Percentiles rank a stretch among this genome's conserved stretches.
phyloP scores from a whole-genome alignment of 208 protist species.

The Trypanosoma brucei region DNA sequence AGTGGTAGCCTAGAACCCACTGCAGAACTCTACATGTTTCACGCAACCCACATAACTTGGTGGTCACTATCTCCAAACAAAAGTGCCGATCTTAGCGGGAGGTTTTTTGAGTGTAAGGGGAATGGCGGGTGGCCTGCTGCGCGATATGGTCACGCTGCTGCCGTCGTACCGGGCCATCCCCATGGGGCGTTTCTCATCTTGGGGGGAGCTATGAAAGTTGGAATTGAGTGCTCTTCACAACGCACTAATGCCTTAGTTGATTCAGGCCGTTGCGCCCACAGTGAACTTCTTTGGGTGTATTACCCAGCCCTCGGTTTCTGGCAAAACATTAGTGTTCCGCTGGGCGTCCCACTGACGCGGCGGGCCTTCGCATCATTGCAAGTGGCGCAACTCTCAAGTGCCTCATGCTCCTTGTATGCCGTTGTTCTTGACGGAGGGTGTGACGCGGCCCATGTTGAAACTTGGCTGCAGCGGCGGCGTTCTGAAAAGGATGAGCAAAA shows the following conservation, averaged over 20 bases:
- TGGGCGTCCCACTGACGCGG: constrained; percentile 20
- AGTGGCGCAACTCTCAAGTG: constrained; percentile 9
- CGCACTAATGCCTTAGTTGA: constrained; percentile 4
- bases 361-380: constrained; percentile 39
- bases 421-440: constrained; percentile 15
- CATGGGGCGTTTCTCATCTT: constrained; percentile 19
- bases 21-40: constrained; percentile 35
- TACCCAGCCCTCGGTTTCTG: constrained; percentile 28
- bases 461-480: neutral
- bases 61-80: constrained; percentile 9
- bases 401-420: constrained; percentile 3
- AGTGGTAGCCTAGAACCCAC: constrained; percentile 18
- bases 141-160: constrained; percentile 47
- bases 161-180: constrained; percentile 26
- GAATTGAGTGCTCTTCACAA: neutral
- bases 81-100: neutral
- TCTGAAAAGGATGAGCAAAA: neutral
- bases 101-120: constrained; percentile 1
- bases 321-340: constrained; percentile 34
- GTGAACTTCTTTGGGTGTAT: constrained; percentile 61
- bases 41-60: constrained; percentile 35
- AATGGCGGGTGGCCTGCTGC: constrained; percentile 37
- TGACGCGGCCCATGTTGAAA: constrained; percentile 5
- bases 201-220: constrained; percentile 23
- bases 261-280: constrained; percentile 16